Evolutionary conservation across 306 rosid genomes (phyloP), one percentile per base, ranked within the genome.

Genomic region (Pterocarpus santalinus): DNA sequence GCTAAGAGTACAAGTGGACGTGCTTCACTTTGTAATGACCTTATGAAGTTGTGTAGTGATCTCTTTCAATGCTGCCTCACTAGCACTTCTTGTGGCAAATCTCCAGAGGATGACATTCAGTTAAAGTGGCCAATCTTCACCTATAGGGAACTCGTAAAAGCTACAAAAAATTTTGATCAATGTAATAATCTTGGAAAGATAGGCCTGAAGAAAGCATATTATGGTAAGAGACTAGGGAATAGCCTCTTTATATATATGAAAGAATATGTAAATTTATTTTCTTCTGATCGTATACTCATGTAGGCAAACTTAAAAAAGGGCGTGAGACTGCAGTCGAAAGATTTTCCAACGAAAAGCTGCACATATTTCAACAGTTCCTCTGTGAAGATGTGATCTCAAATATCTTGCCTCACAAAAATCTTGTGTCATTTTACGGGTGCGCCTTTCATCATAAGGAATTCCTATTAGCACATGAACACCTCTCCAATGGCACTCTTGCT

Each of bases 401-500:
- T 30, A 52, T 15, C 69, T 65, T 73, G 49, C 80, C 84, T 7
- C 75, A 73, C 39, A 13, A 81, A 44, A 81, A 81, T 60, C 38
- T 81, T n/a, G 84, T 81, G 78, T 30, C 80, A 44, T 65, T 81
- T 73, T 73, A 64, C 2, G 80, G 84, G 6, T 13, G 7, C 6
- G 6, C 69, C 28, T 44, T 15, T 53, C 28, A 62, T 65, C 38
- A 32, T 3, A 22, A 65, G 13, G 75, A 81, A 55, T 5, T 4
- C 58, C 7, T 81, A 47, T 47, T 81, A 55, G 80, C 75, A 67
- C 75, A 65, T 2, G 84, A 81, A 43, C 55, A 65, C 63, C 5
- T 81, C 65, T 16, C 53, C 41, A 81, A 73, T 56, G 80, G 80
- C 11, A 81, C 66, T 65, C 84, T 81, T 73, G 69, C 69, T 55